Evolutionary conservation across 2,329 filamentous ascomycete species (phyloP).

Genomic region (Exophiala mesophila): DNA sequence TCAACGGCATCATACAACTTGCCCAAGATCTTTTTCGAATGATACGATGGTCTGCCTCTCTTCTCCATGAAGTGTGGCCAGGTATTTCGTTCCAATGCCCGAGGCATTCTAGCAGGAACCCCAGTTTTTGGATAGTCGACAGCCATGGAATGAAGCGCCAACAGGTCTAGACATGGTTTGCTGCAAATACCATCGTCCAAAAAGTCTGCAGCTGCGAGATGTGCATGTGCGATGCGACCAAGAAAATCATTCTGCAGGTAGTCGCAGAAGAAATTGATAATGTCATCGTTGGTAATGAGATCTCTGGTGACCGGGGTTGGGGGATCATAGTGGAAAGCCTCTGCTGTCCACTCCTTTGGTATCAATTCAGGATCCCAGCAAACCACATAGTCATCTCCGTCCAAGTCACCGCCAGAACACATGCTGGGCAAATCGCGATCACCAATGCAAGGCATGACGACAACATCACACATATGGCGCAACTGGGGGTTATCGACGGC

Average conservation of each 20-base stretch:
- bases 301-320: constrained; percentile 54
- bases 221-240: constrained; percentile 71
- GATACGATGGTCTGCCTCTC: constrained; percentile 52
- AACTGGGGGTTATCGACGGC: constrained; percentile 73
- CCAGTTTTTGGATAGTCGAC: constrained; percentile 96
- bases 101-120: constrained; percentile 63
- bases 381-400: constrained; percentile 92
- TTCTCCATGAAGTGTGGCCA: constrained; percentile 92
- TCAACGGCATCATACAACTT: constrained; percentile 74
- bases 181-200: constrained; percentile 60
- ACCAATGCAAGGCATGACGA: constrained; percentile 79
- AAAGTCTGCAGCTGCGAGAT: constrained; percentile 71
- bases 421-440: constrained; percentile 84
- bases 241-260: constrained; percentile 91
- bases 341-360: constrained; percentile 63
- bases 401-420: constrained; percentile 92
- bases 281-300: constrained; percentile 65
- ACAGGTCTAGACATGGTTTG: constrained; percentile 66
- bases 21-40: constrained; percentile 68
- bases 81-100: constrained; percentile 52
- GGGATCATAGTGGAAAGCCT: constrained; percentile 71
- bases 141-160: constrained; percentile 77
- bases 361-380: constrained; percentile 80
- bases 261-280: constrained; percentile 79
- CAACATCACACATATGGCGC: constrained; percentile 72